Base-by-base conservation (phyloP, 2,329 filamentous ascomycete genomes). In the Colletotrichum melonis region DNA sequence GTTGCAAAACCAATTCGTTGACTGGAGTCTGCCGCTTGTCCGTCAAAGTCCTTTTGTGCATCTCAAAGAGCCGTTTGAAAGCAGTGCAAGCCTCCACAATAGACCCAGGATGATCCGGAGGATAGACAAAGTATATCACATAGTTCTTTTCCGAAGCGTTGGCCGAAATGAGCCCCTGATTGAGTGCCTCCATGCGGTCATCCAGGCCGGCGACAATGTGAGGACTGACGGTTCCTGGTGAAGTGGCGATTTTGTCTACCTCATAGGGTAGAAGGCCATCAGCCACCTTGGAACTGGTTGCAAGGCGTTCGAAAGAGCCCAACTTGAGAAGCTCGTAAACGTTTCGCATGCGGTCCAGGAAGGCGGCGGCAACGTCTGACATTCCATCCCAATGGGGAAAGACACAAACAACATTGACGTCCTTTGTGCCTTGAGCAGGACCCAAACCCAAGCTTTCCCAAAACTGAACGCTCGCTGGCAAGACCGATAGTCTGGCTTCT, bases 371-470 rank as follows among this genome's bases (percentile, higher is more conserved):
- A 62, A 90, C 89, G 56, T 91, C 88, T 49, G 84, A 81, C 77
- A 96, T 84, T 1, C 92, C 91, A 32, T 89, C 88, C 77, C 90
- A 89, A 63, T 88, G 85, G 0, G 94, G 94, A 75, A 92, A 93
- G 2, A 97, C 85, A 78, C 93, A 94, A 60, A 94, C 88, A 0
- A 91, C 89, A 46, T 88, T 87, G 35, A 97, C 84, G 74, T 96
- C 90, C 80, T 97, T 97, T 8, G 86, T 79, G 0, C 93, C 93
- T 72, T 90, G 90, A 9, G 90, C 90, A 4, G 94, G 94, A 1
- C 90, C 90, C 1, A 97, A 86, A 0, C 94, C 93, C 22, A 97
- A 84, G 59, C 92, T 91, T 79, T 97, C 94, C 95, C 94, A 97
- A 78, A 97, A 97, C 1, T 88, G 84, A 24, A 96, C 84, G 0